Evolutionary conservation across 2,329 filamentous ascomycete genomes (phyloP), one percentile per base, ranked within the genome.

Genomic region (Myrmaecium sp.): DNA sequence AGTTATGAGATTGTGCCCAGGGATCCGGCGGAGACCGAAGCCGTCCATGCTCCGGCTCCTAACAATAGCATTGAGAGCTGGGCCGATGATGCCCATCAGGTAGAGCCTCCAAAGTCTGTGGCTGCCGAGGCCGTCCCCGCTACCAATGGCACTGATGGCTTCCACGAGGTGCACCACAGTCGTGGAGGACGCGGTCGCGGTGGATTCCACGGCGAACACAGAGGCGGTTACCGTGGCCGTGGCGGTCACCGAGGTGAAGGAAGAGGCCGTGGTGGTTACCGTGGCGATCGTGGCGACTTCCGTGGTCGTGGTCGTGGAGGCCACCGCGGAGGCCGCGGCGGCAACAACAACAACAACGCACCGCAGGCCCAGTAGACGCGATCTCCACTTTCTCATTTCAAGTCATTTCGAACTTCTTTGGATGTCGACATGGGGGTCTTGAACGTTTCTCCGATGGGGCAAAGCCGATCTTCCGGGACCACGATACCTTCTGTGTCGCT

Each of bases 1-100:
- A 66, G 63, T 28, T 89, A 80, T 69, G 75, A 91, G 33, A 70
- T 82, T 47, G 61, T 80, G 23, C 70, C 80, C 27, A 70, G 75
- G 30, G 69, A 84, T 43, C 66, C 74, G 24, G 57, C 69, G 27
- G 82, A 91, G 60, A 74, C 76, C 4, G 79, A 89, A 34, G 69
- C 64, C 19, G 70, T 69, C 19, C 47, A 69, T 21, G 55, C 62
- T 24, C 36, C 47, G 12, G 50, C 52, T 9, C 44, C 51, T 12
- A 68, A 69, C 14, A 70, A 67, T n/a, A 66, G 71, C 24, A 70
- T 68, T 5, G 71, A 76, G 44, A 82, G 74, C 41, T 91, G 80
- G 80, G 80, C 80, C 14, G 82, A 92, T 42, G 79, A 89, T 33
- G 68, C 78, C 13, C 40, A 42, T 8, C 47, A 49, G 18, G 42